A percentile compares a stretch with the other conserved stretches of the same genome.
Conservation (phyloP, 495 filamentous ascomycete genomes). For the Gamarada debralockiae region DNA sequence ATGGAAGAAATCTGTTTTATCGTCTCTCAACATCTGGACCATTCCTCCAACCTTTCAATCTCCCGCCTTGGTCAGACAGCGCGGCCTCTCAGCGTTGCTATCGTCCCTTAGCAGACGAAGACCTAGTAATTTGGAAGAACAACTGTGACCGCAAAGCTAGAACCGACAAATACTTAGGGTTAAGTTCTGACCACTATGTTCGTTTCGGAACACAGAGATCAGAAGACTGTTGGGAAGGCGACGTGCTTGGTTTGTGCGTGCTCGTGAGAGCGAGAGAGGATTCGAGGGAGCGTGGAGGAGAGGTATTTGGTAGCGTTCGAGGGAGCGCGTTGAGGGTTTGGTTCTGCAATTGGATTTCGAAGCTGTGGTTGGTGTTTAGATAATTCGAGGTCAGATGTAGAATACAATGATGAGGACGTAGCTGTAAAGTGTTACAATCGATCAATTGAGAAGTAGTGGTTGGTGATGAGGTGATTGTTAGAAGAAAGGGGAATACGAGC, state of each 20-base stretch:
- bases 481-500: neutral
- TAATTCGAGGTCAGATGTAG: conserved; percentile 7
- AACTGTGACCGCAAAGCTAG: conserved; percentile 46
- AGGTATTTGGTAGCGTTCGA: conserved; percentile 20
- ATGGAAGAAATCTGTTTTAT: conserved; percentile 40
- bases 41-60: conserved; percentile 37
- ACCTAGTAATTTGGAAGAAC: conserved; percentile 40
- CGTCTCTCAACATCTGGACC: conserved; percentile 37
- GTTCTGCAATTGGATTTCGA: conserved; percentile 12
- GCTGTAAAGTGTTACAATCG: conserved; percentile 19
- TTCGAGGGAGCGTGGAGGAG: conserved; percentile 19
- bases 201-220: conserved; percentile 60
- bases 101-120: conserved; percentile 21
- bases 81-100: conserved; percentile 20
- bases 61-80: conserved; percentile 14
- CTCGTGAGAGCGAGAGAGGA: conserved; percentile 35
- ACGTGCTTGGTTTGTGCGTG: conserved; percentile 43
- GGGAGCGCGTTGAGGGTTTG: conserved; percentile 15
- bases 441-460: conserved; percentile 16
- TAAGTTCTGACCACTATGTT: conserved; percentile 71
- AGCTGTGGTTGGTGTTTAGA: conserved; percentile 4
- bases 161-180: conserved; percentile 68
- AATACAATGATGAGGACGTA: neutral
- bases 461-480: conserved; percentile 9
- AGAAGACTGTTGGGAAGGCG: conserved; percentile 68